These are phyloP conservation scores for Conoideocrella luteorostrata DNA, from an alignment of 2,329 filamentous ascomycete species.

Conservation along the genomic window DNA sequence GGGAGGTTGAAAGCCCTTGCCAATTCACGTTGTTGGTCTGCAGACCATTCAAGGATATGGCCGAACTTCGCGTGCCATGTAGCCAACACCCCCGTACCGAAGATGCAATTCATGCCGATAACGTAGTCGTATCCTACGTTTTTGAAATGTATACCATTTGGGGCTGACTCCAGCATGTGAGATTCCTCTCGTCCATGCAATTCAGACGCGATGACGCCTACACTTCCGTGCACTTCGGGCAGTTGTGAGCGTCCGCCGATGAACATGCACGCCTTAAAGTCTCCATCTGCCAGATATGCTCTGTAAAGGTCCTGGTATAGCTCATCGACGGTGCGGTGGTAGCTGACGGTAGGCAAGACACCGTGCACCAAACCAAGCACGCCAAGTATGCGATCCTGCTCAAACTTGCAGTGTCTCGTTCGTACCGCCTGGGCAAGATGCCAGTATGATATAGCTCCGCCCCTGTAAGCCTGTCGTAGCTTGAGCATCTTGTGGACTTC, in stretches of 20 bases:
- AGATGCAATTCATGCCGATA: neutral
- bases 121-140: neutral
- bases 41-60: neutral
- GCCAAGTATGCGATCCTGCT: neutral
- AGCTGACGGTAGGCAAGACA: neutral
- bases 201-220: neutral
- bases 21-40: neutral
- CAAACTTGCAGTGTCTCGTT: neutral
- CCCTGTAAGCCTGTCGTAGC: neutral
- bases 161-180: neutral
- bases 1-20: neutral
- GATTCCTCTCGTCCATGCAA: neutral
- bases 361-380: neutral
- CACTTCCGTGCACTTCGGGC: neutral
- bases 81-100: neutral
- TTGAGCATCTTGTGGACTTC: neutral
- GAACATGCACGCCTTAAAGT: neutral
- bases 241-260: neutral
- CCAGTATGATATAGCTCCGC: neutral
- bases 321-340: neutral
- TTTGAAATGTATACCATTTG: neutral
- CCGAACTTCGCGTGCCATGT: neutral
- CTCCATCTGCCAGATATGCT: neutral
- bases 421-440: neutral
- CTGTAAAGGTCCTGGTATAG: neutral